Evolutionary conservation across 1,139 yeast genomes (phyloP).

Genomic region (Candida sanyaensis): DNA sequence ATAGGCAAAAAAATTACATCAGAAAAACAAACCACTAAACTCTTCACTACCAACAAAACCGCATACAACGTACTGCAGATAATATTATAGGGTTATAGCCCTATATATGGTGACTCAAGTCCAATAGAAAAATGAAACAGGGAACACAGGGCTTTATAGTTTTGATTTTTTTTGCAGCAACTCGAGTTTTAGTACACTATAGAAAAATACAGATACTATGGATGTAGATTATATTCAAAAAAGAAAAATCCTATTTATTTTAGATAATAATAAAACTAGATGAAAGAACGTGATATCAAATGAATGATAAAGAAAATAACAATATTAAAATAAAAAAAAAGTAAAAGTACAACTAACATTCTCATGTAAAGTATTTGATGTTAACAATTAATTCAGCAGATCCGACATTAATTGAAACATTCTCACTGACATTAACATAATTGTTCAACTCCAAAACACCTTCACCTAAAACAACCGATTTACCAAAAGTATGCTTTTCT

Average conservation of each 20-base stretch:
- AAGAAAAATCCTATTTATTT: not conserved
- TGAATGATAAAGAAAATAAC: not conserved
- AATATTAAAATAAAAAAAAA: not conserved
- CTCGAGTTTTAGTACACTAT: no score
- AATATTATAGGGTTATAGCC: constrained; percentile 1
- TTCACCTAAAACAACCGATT: constrained; percentile 64
- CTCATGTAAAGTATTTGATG: constrained; percentile 24
- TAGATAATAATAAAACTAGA: not conserved
- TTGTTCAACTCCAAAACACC: constrained; percentile 46
- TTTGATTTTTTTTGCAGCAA: no score
- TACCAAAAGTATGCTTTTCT: constrained; percentile 75
- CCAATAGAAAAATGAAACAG: not conserved
- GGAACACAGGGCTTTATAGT: no score
- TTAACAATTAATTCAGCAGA: constrained; percentile 33
- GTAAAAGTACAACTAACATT: not conserved
- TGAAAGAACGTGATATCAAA: not conserved
- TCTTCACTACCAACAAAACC: no score
- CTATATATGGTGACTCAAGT: not conserved
- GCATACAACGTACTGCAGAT: not conserved
- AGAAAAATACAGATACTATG: no score
- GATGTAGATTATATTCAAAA: not conserved
- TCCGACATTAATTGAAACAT: constrained; percentile 27
- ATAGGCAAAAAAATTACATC: not conserved
- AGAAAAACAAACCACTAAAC: not conserved
- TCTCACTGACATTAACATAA: constrained; percentile 33